These are phyloP conservation scores for Fusarium scirpi DNA, from an alignment of 2,329 filamentous ascomycete genomes.

Conservation along the genomic window DNA sequence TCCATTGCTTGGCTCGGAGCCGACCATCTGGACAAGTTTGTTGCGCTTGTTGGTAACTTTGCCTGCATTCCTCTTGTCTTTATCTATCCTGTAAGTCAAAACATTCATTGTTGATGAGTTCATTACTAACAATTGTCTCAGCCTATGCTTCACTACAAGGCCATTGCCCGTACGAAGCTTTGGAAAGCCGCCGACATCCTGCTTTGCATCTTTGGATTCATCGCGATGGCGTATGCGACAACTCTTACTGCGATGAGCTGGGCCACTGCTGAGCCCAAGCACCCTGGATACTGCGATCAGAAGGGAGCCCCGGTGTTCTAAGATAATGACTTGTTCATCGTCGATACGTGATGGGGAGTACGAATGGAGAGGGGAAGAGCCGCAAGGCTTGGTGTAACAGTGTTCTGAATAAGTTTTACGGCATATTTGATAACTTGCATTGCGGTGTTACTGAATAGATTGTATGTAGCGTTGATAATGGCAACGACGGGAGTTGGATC, in stretches of 20 bases:
- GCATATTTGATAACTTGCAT: conserved; percentile 41
- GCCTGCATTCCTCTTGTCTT: conserved; percentile 97
- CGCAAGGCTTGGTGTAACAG: conserved; percentile 26
- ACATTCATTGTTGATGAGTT: not conserved
- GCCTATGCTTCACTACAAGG: conserved; percentile 91
- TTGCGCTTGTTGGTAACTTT: conserved; percentile 95
- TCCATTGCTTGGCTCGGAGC: conserved; percentile 92
- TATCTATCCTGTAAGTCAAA: conserved; percentile 88
- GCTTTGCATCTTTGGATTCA: conserved; percentile 83
- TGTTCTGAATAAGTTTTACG: conserved; percentile 25
- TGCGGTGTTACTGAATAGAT: conserved; percentile 42
- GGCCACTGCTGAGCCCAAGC: conserved; percentile 68
- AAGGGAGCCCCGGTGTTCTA: conserved; percentile 33
- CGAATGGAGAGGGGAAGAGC: conserved; percentile 15
- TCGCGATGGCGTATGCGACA: conserved; percentile 94
- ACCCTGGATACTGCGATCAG: conserved; percentile 68
- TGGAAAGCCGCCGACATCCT: conserved; percentile 79
- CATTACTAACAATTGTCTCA: conserved; percentile 58
- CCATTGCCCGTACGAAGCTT: conserved; percentile 75
- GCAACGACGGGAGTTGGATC: conserved; percentile 29
- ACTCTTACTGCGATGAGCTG: conserved; percentile 87
- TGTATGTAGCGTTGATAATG: conserved; percentile 38
- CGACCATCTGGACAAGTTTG: conserved; percentile 95
- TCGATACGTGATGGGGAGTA: not conserved
- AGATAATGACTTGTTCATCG: conserved; percentile 3